Percentiles rank a stretch among this genome's conserved stretches.
phyloP scores from a whole-genome alignment of 2,329 filamentous ascomycete genomes.

The Tympanopsis confertula region DNA sequence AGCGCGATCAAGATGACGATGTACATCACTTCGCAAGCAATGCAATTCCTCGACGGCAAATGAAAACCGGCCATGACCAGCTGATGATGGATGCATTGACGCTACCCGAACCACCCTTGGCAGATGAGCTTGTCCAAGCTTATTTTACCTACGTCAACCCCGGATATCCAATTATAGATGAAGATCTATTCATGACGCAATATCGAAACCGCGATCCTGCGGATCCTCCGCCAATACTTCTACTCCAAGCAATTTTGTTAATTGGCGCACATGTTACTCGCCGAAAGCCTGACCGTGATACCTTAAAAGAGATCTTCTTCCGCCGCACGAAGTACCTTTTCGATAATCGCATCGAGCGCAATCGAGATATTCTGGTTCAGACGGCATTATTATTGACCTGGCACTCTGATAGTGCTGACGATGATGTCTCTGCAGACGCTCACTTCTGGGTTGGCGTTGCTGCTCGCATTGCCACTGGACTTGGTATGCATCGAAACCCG shows the following conservation, averaged over 20 bases:
- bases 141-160: constrained; percentile 38
- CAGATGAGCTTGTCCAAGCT: constrained; percentile 34
- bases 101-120: constrained; percentile 31
- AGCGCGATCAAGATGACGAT: constrained; percentile 16
- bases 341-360: constrained; percentile 38
- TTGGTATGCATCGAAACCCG: constrained; percentile 39
- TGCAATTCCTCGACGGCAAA: constrained; percentile 25
- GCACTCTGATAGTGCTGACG: constrained; percentile 37
- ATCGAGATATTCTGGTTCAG: constrained; percentile 40
- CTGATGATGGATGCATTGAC: constrained; percentile 33
- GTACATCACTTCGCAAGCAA: constrained; percentile 27
- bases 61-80: constrained; percentile 24
- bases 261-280: constrained; percentile 37
- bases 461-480: constrained; percentile 34
- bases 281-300: constrained; percentile 23
- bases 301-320: constrained; percentile 34
- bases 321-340: constrained; percentile 38
- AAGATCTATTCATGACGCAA: constrained; percentile 35
- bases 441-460: constrained; percentile 41
- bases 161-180: constrained; percentile 37
- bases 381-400: constrained; percentile 40
- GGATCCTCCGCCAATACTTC: constrained; percentile 30
- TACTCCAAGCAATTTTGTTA: constrained; percentile 36
- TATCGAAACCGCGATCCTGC: constrained; percentile 31
- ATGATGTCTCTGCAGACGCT: constrained; percentile 40